phyloP scores from a whole-genome alignment of 345 rosid species.

The Gynandropsis gynandra region DNA sequence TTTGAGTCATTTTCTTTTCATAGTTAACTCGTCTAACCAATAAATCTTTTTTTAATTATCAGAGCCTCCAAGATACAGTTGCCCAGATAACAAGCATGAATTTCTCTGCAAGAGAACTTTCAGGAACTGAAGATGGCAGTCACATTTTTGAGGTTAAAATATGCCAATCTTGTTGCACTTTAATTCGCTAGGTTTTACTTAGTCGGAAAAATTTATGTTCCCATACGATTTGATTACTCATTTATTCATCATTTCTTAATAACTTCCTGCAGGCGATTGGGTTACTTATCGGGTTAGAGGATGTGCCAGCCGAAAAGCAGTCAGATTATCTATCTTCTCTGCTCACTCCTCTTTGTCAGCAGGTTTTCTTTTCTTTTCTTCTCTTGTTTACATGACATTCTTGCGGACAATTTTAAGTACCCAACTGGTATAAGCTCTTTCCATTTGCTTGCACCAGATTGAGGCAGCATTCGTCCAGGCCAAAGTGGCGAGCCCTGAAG shows the following conservation, averaged over 20 bases:
- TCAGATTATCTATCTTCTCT: constrained; percentile 80
- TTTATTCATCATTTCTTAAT: not conserved
- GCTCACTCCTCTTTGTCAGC: constrained; percentile 81
- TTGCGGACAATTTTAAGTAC: constrained; percentile 10
- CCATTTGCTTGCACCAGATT: constrained; percentile 48
- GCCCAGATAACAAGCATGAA: constrained; percentile 51
- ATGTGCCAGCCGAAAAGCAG: constrained; percentile 76
- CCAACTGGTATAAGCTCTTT: constrained; percentile 9
- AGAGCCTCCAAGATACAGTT: constrained; percentile 84
- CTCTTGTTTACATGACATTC: constrained; percentile 7
- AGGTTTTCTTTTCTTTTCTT: constrained; percentile 42
- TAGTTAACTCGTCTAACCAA: constrained; percentile 4
- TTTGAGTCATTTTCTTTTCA: not conserved
- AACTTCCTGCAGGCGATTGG: constrained; percentile 68
- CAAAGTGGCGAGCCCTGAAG: constrained; percentile 39
- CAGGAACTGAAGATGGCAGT: constrained; percentile 78
- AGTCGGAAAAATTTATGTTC: constrained; percentile 7
- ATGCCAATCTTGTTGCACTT: constrained; percentile 9
- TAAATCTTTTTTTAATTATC: constrained; percentile 21
- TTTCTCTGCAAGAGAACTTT: constrained; percentile 36
- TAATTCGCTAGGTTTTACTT: not conserved
- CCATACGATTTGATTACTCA: constrained; percentile 2
- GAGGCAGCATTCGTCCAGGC: constrained; percentile 51
- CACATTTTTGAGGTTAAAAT: constrained; percentile 85
- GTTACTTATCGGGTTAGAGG: constrained; percentile 82